Evolutionary conservation across 139 green algal genomes (phyloP).

Genomic region (Picochlorum sp.): DNA sequence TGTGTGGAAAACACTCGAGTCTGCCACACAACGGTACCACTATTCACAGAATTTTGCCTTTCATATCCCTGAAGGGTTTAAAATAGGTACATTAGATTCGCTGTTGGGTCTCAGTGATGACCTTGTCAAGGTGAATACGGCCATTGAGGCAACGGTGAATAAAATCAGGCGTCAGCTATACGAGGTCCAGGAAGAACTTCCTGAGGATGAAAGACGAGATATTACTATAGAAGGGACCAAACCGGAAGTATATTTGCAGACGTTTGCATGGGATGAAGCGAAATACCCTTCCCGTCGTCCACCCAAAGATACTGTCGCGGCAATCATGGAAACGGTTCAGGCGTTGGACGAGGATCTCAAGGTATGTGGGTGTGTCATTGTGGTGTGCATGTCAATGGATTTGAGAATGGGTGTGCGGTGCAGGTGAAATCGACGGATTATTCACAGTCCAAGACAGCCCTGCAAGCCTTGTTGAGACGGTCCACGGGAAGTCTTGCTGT

Average conservation of each 20-base stretch:
- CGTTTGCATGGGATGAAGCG: conserved; percentile 92
- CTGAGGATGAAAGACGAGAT: conserved; percentile 30
- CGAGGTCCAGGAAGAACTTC: conserved; percentile 34
- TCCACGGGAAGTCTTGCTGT: conserved; percentile 79
- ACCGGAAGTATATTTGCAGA: conserved; percentile 62
- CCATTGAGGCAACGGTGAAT: conserved; percentile 72
- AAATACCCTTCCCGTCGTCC: conserved; percentile 84
- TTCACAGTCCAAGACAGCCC: conserved; percentile 63
- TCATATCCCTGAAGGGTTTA: conserved; percentile 70
- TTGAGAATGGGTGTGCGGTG: background rate
- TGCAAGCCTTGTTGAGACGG: conserved; percentile 69
- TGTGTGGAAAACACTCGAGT: conserved; percentile 64
- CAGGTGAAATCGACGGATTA: conserved; percentile 67
- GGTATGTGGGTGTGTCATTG: conserved; percentile 18
- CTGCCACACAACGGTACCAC: conserved; percentile 51
- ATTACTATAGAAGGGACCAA: conserved; percentile 59
- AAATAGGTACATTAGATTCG: conserved; percentile 89
- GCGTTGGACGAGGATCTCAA: conserved; percentile 98
- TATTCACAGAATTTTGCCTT: conserved; percentile 56
- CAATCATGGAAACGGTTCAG: conserved; percentile 74
- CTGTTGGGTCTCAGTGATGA: conserved; percentile 89
- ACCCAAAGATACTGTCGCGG: conserved; percentile 82
- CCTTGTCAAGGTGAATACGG: conserved; percentile 68
- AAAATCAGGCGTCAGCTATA: conserved; percentile 75
- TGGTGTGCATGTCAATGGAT: background rate